These are phyloP conservation scores for Phytophthora pseudosyringae DNA, from an alignment of 352 stramenopile genomes.

Conservation along the genomic window DNA sequence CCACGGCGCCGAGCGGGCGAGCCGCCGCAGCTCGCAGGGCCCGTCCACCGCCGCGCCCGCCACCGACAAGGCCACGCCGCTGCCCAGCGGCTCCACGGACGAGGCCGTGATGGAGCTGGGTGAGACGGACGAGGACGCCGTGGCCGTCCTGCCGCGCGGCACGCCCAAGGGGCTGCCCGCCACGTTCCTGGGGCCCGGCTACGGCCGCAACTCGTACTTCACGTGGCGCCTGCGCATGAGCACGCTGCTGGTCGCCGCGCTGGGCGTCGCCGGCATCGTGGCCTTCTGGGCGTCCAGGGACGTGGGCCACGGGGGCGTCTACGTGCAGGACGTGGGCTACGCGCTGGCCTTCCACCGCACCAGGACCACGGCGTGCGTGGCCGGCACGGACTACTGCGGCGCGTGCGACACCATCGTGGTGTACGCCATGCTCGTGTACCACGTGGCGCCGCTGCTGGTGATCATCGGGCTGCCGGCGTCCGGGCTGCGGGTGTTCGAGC, in stretches of 20 bases:
- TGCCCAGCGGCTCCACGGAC: constrained; percentile 30
- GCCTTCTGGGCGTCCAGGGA: constrained; percentile 48
- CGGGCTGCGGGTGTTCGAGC: constrained; percentile 67
- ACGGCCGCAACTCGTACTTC: constrained; percentile 85
- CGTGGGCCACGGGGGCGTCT: constrained; percentile 54
- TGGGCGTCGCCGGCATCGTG: constrained; percentile 54
- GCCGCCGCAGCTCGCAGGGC: constrained; percentile 25
- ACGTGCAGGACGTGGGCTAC: constrained; percentile 45
- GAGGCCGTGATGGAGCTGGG: constrained; percentile 29
- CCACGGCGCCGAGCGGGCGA: constrained; percentile 35
- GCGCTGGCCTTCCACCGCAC: constrained; percentile 56
- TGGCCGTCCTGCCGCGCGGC: constrained; percentile 31
- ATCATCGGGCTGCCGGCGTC: constrained; percentile 73
- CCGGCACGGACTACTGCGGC: constrained; percentile 43
- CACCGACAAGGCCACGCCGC: constrained; percentile 33
- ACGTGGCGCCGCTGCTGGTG: constrained; percentile 60
- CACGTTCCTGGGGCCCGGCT: constrained; percentile 55
- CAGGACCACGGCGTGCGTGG: constrained; percentile 33
- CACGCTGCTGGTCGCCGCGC: constrained; percentile 46
- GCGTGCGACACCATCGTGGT: constrained; percentile 68
- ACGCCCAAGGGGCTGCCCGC: constrained; percentile 46
- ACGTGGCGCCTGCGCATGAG: constrained; percentile 61
- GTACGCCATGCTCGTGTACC: constrained; percentile 77
- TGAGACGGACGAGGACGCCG: constrained; percentile 23
- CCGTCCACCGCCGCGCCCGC: constrained; percentile 10